Base-by-base conservation (phyloP, 345 rosid genomes). In the Citrus glauca region DNA sequence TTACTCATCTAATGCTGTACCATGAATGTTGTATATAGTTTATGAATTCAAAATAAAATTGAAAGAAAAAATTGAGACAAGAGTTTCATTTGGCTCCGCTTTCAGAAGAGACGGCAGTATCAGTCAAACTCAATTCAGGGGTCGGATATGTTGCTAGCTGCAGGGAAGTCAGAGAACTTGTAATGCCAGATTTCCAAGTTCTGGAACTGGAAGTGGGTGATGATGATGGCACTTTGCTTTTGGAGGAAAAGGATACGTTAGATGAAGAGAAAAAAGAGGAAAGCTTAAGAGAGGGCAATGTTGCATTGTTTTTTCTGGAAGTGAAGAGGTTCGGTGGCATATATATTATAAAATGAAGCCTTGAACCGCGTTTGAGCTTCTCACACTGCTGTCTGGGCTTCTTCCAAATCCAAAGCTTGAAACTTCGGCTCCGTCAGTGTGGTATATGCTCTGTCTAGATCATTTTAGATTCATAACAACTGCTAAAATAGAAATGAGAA, bases 401-500 rank as follows among this genome's bases (percentile, higher is more conserved):
- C 40, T 37, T 37, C 40, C 40, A 37, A 37, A 7, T 37, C 40
- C 9, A 37, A 37, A 7, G 40, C 8, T 37, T 37, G 40, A 37
- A 37, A 37, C 40, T 37, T 37, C 40, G 9, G 40, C 0, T 37
- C 9, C 91, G n/a, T 93, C 98, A 11, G 87, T 91, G 9, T 91
- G 98, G 98, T 91, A 86, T 93, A 88, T 73, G 89, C 69, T 62
- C 72, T 13, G 61, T 5, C n/a, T 7, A n/a, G 38, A 56, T 55
- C 35, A 57, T 17, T 56, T 28, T n/a, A 25, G 55, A 14, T 50
- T 50, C 20, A 14, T 50, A 14, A 16, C 55, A 50, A 13, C 55
- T 50, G 17, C 56, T 50, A 50, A 2, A 28, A 19, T 63, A 5
- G 3, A 63, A 28, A 63, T 63, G 16, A 14, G 7, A 63, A 14